Evolutionary conservation across 1,139 yeast genomes (phyloP).

Genomic region (Taphrina pruni): DNA sequence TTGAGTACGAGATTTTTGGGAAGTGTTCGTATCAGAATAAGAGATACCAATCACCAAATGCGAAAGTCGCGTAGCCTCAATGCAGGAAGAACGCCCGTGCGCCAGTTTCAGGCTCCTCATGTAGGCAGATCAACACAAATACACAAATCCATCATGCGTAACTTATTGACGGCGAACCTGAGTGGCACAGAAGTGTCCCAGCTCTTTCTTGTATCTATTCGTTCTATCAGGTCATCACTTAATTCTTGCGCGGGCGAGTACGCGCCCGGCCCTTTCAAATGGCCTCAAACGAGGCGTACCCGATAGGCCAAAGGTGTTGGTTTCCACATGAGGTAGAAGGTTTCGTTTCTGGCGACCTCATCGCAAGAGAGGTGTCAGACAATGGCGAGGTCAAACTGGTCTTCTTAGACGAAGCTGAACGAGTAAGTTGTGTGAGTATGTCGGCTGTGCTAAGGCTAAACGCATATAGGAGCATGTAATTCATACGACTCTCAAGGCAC

Average conservation of each 20-base stretch:
- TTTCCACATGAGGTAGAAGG: constrained; percentile 86
- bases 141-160: not conserved
- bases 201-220: not conserved
- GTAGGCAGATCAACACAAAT: constrained; percentile 1
- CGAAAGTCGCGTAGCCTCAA: not conserved
- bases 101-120: constrained; percentile 1
- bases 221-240: not conserved
- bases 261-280: not conserved
- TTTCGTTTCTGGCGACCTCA: constrained; percentile 88
- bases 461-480: constrained; percentile 24
- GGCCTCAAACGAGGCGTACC: constrained; percentile 15
- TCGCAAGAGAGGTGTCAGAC: constrained; percentile 55
- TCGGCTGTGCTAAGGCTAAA: not conserved
- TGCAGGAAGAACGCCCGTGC: constrained; percentile 8
- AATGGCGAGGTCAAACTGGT: constrained; percentile 61
- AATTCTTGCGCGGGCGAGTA: not conserved
- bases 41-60: not conserved
- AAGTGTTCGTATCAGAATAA: not conserved
- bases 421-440: constrained; percentile 45
- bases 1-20: constrained; percentile 1
- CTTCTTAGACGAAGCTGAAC: constrained; percentile 67
- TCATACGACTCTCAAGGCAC: constrained; percentile 52
- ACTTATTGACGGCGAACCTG: not conserved
- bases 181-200: not conserved
- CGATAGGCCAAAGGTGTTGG: constrained; percentile 77